Percentiles rank a stretch among this genome's conserved stretches.
Evolutionary conservation across 495 filamentous ascomycete species (phyloP).

Genomic region (Endocarpon pusillum): DNA sequence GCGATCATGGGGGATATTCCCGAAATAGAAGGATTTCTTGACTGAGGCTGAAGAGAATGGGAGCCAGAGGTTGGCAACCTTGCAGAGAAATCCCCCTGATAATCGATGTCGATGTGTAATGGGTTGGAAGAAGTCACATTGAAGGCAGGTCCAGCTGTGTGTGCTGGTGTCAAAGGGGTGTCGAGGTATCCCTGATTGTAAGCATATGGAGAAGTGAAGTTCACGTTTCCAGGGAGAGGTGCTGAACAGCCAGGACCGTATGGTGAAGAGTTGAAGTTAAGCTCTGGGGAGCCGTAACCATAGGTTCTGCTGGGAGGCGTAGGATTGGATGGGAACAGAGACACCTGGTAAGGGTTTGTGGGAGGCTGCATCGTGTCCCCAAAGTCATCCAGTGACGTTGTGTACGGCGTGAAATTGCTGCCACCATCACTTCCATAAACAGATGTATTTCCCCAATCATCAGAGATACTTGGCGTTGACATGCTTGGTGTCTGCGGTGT

Average conservation of each 20-base stretch:
- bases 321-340: not conserved
- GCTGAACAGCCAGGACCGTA: not conserved
- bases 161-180: not conserved
- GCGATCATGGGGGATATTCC: not conserved
- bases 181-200: not conserved
- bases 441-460: not conserved
- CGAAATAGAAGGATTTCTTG: slow-evolving; percentile 1
- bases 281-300: not conserved
- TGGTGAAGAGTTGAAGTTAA: not conserved
- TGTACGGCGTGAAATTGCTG: not conserved
- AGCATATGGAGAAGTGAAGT: not conserved
- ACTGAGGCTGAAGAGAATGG: slow-evolving; percentile 1
- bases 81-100: not conserved
- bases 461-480: not conserved
- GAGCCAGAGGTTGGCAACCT: not conserved
- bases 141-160: not conserved
- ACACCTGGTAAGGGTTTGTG: not conserved
- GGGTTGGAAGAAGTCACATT: not conserved
- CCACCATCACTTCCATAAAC: not conserved
- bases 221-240: too few species aligned
- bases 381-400: not conserved
- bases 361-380: not conserved
- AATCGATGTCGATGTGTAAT: not conserved
- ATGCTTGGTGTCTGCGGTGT: not conserved
- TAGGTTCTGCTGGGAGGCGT: not conserved